phyloP scores from a whole-genome alignment of 2,329 filamentous ascomycete species.

The Colletotrichum sp. region DNA sequence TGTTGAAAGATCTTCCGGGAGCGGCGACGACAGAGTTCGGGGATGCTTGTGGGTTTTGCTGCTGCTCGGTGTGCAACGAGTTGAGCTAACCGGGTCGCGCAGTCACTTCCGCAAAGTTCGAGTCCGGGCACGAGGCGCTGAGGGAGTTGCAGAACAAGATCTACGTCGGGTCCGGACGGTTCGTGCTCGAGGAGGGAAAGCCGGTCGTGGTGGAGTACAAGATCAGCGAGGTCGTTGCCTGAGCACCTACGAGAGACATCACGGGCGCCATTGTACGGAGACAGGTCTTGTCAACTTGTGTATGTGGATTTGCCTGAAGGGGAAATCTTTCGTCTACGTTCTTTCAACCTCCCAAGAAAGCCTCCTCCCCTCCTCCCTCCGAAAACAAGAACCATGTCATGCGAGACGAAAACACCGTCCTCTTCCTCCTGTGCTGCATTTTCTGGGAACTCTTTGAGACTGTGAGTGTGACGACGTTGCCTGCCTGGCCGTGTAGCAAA shows the following conservation, averaged over 20 bases:
- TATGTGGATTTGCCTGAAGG: neutral
- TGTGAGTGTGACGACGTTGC: constrained; percentile 1
- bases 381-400: neutral
- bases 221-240: constrained; percentile 41
- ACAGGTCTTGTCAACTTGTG: neutral
- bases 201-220: constrained; percentile 45
- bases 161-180: constrained; percentile 46
- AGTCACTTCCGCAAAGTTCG: constrained; percentile 43
- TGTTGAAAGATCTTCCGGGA: constrained; percentile 33
- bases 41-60: constrained; percentile 37
- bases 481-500: constrained; percentile 11
- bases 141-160: constrained; percentile 41
- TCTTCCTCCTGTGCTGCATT: neutral
- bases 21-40: constrained; percentile 45
- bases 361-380: neutral
- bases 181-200: constrained; percentile 39
- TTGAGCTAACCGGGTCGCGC: neutral
- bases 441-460: neutral
- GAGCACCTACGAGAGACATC: neutral
- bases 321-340: neutral
- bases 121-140: constrained; percentile 39
- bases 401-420: neutral
- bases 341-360: neutral
- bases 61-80: too few relatives aligned
- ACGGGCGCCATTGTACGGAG: neutral